Conservation (phyloP, 495 filamentous ascomycete species). For the Daldinia grandis region DNA sequence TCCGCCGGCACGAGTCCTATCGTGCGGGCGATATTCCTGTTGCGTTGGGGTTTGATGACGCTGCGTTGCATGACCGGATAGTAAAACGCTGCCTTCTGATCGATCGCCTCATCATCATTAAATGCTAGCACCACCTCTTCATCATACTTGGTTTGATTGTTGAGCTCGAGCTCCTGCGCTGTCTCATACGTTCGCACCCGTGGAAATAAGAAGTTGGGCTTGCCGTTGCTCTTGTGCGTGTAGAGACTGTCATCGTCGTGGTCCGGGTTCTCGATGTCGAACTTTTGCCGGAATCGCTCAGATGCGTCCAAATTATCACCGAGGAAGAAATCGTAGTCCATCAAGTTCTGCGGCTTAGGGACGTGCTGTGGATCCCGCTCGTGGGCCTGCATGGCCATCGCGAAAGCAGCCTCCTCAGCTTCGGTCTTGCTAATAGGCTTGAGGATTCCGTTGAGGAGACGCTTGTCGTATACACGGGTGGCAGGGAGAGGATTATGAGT, state of each 20-base stretch:
- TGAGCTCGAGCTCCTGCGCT: slow-evolving; percentile 67
- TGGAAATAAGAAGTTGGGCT: slow-evolving; percentile 73
- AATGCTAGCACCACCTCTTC: slow-evolving; percentile 63
- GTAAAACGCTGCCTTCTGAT: slow-evolving; percentile 81
- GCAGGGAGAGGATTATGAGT: slow-evolving; percentile 76
- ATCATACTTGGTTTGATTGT: slow-evolving; percentile 69
- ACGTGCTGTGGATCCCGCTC: slow-evolving; percentile 67
- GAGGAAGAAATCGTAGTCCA: slow-evolving; percentile 85
- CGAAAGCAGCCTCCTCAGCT: slow-evolving; percentile 58
- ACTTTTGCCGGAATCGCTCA: slow-evolving; percentile 73
- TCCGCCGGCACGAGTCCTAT: slow-evolving; percentile 47
- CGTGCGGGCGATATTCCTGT: slow-evolving; percentile 62
- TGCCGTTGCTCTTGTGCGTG: slow-evolving; percentile 57
- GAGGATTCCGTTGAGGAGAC: slow-evolving; percentile 82
- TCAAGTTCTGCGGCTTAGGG: slow-evolving; percentile 68
- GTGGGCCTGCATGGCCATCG: slow-evolving; percentile 65
- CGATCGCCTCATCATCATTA: slow-evolving; percentile 54
- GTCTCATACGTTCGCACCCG: slow-evolving; percentile 87
- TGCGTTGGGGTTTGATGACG: slow-evolving; percentile 63
- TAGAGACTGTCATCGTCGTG: slow-evolving; percentile 74
- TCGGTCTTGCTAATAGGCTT: slow-evolving; percentile 66
- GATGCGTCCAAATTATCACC: slow-evolving; percentile 64
- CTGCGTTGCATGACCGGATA: slow-evolving; percentile 82
- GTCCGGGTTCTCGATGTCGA: slow-evolving; percentile 73
- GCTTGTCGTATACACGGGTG: slow-evolving; percentile 71